Conservation (phyloP, 768 basidiomycete genomes). For the Tricholoma bakamatsutake region DNA sequence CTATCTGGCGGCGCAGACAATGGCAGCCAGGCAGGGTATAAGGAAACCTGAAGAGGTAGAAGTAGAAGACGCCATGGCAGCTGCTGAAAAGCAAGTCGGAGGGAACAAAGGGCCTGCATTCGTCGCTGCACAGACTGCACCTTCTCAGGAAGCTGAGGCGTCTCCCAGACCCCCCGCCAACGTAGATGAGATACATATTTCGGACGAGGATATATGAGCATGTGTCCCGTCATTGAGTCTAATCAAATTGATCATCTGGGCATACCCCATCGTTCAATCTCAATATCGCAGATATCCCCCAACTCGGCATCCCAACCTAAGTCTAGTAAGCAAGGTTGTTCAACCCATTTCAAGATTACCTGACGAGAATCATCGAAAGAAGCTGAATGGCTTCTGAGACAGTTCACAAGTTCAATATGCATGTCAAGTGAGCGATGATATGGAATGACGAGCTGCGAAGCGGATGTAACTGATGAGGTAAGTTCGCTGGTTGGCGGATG, state of each 20-base stretch:
- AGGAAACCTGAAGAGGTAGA: slow-evolving; percentile 34
- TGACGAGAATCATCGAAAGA: slow-evolving; percentile 67
- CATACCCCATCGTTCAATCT: slow-evolving; percentile 53
- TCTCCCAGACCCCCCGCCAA: slow-evolving; percentile 38
- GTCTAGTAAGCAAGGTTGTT: slow-evolving; percentile 62
- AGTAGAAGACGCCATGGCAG: slow-evolving; percentile 79
- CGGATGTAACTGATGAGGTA: slow-evolving; percentile 39
- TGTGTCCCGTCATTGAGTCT: not conserved
- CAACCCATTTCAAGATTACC: slow-evolving; percentile 59
- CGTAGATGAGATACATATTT: slow-evolving; percentile 74
- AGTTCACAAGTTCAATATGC: slow-evolving; percentile 50
- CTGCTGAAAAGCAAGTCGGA: slow-evolving; percentile 63
- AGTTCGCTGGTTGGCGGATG: not conserved
- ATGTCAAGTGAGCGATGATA: slow-evolving; percentile 63
- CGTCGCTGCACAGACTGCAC: slow-evolving; percentile 60
- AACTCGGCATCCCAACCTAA: slow-evolving; percentile 65
- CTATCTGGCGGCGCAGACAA: slow-evolving; percentile 65
- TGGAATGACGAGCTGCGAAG: slow-evolving; percentile 50
- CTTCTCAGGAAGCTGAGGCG: slow-evolving; percentile 33
- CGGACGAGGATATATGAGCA: slow-evolving; percentile 50
- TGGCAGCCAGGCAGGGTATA: slow-evolving; percentile 55
- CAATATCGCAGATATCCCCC: slow-evolving; percentile 64
- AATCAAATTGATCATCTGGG: slow-evolving; percentile 15
- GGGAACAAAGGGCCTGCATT: slow-evolving; percentile 62
- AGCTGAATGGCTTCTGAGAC: slow-evolving; percentile 56